Conservation (phyloP, 169 alveolate species). For the Plasmodium coatneyi region DNA sequence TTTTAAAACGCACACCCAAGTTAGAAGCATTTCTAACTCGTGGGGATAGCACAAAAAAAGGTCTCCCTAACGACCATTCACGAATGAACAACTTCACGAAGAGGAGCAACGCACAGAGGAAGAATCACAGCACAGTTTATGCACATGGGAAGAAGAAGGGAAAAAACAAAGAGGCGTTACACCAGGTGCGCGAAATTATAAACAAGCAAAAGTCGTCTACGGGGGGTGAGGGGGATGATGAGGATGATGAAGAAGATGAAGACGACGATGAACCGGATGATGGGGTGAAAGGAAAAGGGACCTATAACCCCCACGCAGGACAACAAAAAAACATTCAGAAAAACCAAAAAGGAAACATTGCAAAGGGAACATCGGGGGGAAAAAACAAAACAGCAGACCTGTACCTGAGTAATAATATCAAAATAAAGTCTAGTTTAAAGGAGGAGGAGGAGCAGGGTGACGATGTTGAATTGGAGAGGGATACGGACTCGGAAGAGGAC, state of each 20-base stretch:
- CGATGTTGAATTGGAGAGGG: background rate
- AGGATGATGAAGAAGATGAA: background rate
- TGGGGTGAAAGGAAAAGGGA: background rate
- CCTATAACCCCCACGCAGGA: background rate
- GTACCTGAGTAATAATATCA: background rate
- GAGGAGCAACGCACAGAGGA: background rate
- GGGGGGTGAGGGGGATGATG: background rate
- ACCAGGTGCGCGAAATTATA: background rate
- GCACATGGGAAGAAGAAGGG: constrained; percentile 14
- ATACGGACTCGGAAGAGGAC: background rate
- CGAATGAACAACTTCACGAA: background rate
- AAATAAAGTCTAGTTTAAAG: background rate
- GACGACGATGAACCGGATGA: background rate
- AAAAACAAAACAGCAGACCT: background rate
- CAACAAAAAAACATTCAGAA: background rate
- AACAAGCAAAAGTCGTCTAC: background rate
- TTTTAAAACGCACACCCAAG: background rate
- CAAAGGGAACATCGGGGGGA: background rate
- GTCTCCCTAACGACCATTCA: background rate
- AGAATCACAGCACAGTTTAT: background rate
- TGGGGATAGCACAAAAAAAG: background rate
- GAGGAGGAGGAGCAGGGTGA: background rate
- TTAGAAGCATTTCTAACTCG: background rate
- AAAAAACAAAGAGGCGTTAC: background rate
- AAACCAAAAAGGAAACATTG: background rate